Evolutionary conservation across 1,284 basidiomycete genomes (phyloP), one percentile per base, ranked within the genome.

Genomic region (Gomphus sp.): DNA sequence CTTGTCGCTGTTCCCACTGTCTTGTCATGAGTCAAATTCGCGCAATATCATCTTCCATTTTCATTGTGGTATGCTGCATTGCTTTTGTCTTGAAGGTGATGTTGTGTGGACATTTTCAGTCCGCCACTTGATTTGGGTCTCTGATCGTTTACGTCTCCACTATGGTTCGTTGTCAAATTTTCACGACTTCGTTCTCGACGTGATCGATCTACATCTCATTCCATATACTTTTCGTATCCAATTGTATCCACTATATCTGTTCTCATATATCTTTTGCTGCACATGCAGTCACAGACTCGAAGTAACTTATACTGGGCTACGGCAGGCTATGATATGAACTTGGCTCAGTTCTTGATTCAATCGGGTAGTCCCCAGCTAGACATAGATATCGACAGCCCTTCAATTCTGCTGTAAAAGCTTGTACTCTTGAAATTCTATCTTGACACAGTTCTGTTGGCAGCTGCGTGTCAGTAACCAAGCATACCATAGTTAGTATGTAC

Each of bases 1-100:
- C 45, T 50, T 39, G 31, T 34, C 47, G 55, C 55, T 57, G 47
- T 57, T 28, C 36, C 47, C 47, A 34, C 55, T 57, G 55, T 57
- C 55, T 57, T 57, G 55, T 57, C 44, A 57, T 57, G 55, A 57
- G 55, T 57, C 55, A 57, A 57, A 57, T 11, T 50, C 39, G 47
- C 55, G 55, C 55, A 50, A 57, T 33, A 57, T 50, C 34, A 37
- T n/a, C 33, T 36, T 48, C 48, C 47, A 28, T 44, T 25, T 34
- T 18, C n/a, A n/a, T 50, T 36, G 25, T 57, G 55, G 55, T 57
- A 4, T 57, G 47, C 47, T 50, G 18, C 33, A 50, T 36, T 43
- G 47, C 18, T 41, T 18, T 57, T 47, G 55, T 57, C 47, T 57
- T 57, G 55, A 25, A 33, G 18, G 47, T 36, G 33, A 31, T 50